Evolutionary conservation across 2,329 filamentous ascomycete genomes (phyloP).

Genomic region (Gnomoniopsis sp.): DNA sequence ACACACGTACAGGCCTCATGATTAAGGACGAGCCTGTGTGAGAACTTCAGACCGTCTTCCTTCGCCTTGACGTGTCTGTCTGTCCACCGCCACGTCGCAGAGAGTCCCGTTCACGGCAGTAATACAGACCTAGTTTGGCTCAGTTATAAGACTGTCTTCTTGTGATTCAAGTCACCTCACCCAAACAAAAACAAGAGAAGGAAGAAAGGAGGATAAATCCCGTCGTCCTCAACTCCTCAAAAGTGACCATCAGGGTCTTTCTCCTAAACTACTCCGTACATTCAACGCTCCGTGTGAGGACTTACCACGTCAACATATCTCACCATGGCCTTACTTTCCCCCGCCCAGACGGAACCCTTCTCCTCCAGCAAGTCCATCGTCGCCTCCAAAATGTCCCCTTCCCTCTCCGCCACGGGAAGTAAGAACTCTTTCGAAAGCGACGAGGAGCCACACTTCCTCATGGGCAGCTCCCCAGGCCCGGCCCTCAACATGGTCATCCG

Average conservation of each 20-base stretch:
- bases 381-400: not conserved
- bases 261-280: not conserved
- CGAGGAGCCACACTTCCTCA: not conserved
- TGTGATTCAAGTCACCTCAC: not conserved
- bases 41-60: not conserved
- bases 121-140: not conserved
- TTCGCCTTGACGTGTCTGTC: not conserved
- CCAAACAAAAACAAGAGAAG: not conserved
- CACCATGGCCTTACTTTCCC: constrained; percentile 2
- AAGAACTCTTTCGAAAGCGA: not conserved
- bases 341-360: constrained; percentile 2
- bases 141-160: constrained; percentile 16
- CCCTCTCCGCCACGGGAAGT: not conserved
- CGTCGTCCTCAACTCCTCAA: not conserved
- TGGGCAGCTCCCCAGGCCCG: not conserved
- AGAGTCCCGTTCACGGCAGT: not conserved
- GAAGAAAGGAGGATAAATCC: not conserved
- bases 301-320: not conserved
- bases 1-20: not conserved
- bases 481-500: constrained; percentile 41
- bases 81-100: not conserved
- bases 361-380: not conserved
- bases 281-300: not conserved
- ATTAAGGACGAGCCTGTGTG: not conserved
- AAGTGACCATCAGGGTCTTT: not conserved